These are phyloP conservation scores for Fusarium avenaceum DNA, from an alignment of 2,329 filamentous ascomycete species.

Conservation along the genomic window DNA sequence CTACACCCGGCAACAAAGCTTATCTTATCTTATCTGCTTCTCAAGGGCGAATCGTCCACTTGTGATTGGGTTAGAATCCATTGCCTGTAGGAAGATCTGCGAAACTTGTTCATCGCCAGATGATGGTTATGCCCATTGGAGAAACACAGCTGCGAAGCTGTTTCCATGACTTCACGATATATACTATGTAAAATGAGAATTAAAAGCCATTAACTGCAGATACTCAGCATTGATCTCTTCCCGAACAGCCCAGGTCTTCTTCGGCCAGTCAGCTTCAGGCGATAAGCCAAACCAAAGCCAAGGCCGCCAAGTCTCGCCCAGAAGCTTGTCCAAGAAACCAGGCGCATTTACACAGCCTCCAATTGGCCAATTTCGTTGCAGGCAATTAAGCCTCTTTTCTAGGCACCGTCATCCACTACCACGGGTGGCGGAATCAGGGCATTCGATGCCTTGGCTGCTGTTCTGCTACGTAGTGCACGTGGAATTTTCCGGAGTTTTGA, in stretches of 20 bases:
- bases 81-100: too few relatives aligned
- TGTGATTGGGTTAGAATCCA: too few relatives aligned
- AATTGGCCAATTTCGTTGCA: slow-evolving; percentile 2
- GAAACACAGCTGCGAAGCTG: too few relatives aligned
- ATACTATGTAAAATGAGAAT: not conserved
- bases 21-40: too few relatives aligned
- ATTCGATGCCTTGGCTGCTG: slow-evolving; percentile 7
- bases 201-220: not conserved
- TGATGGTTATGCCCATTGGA: too few relatives aligned
- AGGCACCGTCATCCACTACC: slow-evolving; percentile 21
- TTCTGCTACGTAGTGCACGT: not conserved
- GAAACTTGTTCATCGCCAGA: too few relatives aligned
- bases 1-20: too few relatives aligned
- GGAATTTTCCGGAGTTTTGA: not conserved
- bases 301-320: slow-evolving; percentile 21
- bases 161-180: too few relatives aligned
- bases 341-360: not conserved
- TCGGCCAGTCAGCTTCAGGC: not conserved
- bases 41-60: too few relatives aligned
- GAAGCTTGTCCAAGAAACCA: slow-evolving; percentile 19
- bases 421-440: slow-evolving; percentile 12
- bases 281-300: slow-evolving; percentile 14
- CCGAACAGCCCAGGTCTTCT: not conserved
- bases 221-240: too few relatives aligned
- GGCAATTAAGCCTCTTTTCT: slow-evolving; percentile 31